Evolutionary conservation across 1,284 basidiomycete species (phyloP).

Genomic region (Malassezia vespertilionis): DNA sequence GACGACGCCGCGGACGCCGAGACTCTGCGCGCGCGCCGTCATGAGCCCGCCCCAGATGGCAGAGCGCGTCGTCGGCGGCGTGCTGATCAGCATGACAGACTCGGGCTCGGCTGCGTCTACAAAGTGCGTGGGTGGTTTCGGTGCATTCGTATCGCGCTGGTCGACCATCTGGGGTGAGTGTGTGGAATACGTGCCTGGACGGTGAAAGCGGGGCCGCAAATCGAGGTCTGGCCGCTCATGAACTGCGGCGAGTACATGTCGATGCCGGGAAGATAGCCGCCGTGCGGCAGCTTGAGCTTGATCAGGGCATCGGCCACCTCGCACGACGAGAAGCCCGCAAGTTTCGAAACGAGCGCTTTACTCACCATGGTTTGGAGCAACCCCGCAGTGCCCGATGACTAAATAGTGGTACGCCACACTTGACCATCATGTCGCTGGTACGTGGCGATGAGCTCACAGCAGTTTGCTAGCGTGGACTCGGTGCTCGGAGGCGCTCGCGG

Average conservation of each 20-base stretch:
- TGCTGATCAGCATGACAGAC: slow-evolving; percentile 65
- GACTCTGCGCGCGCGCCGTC: slow-evolving; percentile 67
- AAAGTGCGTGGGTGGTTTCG: slow-evolving; percentile 65
- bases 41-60: slow-evolving; percentile 87
- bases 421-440: slow-evolving; percentile 14
- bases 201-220: slow-evolving; percentile 73
- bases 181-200: slow-evolving; percentile 55
- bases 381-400: background rate
- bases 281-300: slow-evolving; percentile 64
- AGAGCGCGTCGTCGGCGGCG: slow-evolving; percentile 61
- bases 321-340: slow-evolving; percentile 11
- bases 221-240: slow-evolving; percentile 11
- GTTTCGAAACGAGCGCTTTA: background rate
- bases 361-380: background rate
- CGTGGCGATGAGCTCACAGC: background rate
- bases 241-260: slow-evolving; percentile 53
- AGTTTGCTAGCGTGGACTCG: slow-evolving; percentile 10
- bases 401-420: background rate
- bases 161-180: slow-evolving; percentile 56
- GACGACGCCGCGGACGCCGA: slow-evolving; percentile 62
- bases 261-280: slow-evolving; percentile 74
- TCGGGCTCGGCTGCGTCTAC: slow-evolving; percentile 66
- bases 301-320: slow-evolving; percentile 68
- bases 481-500: slow-evolving; percentile 1
- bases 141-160: slow-evolving; percentile 56